Evolutionary conservation across 1,284 basidiomycete species (phyloP), one percentile per base, ranked within the genome.

Genomic region (Schizophyllum commune): DNA sequence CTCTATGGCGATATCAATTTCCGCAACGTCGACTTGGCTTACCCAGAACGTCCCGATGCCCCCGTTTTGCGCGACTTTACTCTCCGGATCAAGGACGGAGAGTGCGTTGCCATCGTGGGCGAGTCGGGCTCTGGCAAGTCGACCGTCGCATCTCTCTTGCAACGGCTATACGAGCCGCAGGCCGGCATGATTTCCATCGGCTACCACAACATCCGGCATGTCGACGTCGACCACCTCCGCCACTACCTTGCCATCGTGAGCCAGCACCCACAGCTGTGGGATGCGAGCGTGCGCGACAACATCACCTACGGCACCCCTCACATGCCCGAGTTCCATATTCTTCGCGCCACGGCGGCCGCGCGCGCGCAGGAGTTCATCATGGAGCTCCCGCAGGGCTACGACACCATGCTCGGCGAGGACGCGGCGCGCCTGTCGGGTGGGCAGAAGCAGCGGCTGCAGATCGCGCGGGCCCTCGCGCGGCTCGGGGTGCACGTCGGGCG

Each of bases 401-500:
- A 88, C 51, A 90, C 88, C 4, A 73, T 83, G 66, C 86, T 90
- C 64, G 88, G 88, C 56, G 88, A 90, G 68, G 80, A 86, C 47
- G 88, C 87, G 3, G 84, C 86, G 78, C n/a, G n/a, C 7, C 73
- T 88, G 33, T 84, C 82, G 15, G 88, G 88, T 61, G 88, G 88
- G n/a, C 87, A 89, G 79, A 80, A 88, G 80, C 79, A 89, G 70
- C 83, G 87, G 65, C 80, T 88, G 32, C 85, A 85, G 33, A 86
- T 87, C 65, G 86, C 85, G 1, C 83, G 96, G 1, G 94, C 95
- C 0, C 81, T 98, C 17, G 86, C 89, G 7, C 77, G 85, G 11
- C 80, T 82, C 81, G 88, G 57, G 87, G 34, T 39, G 34, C 34
- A 39, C 34, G 34, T 39, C 34, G 34, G 34, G 0, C 79, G 89